Evolutionary conservation across 441 rosid genomes (phyloP).

Genomic region (Pelargonium fulgidum): DNA sequence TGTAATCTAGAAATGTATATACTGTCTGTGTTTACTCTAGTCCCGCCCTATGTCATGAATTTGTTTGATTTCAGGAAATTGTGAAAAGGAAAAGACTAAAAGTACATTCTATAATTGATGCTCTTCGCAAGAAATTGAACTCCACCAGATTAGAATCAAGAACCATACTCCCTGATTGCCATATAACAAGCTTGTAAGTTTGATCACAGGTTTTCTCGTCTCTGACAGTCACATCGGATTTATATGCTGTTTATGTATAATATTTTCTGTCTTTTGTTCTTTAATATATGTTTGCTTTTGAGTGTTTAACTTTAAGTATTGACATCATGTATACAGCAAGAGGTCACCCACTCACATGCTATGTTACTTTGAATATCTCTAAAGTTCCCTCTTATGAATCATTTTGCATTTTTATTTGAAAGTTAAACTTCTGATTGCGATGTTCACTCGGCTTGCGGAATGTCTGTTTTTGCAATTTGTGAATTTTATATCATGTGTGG

Average conservation of each 20-base stretch:
- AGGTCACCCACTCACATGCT: neutral
- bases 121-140: constrained; percentile 42
- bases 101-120: constrained; percentile 37
- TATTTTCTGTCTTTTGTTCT: neutral
- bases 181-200: constrained; percentile 60
- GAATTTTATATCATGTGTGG: neutral
- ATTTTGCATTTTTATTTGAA: constrained; percentile 1
- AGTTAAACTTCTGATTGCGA: constrained; percentile 4
- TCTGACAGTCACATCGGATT: neutral
- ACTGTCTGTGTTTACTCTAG: constrained; percentile 10
- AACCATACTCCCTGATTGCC: constrained; percentile 33
- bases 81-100: constrained; percentile 48
- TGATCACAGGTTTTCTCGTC: constrained; percentile 6
- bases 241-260: neutral
- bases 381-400: neutral
- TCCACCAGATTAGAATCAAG: constrained; percentile 29
- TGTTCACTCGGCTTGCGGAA: neutral
- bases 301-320: no score
- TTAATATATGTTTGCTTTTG: neutral
- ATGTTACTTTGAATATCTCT: neutral
- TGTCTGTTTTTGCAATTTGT: neutral
- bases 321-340: no score
- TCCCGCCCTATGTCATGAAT: constrained; percentile 24
- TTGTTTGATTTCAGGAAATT: constrained; percentile 44
- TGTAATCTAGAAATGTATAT: constrained; percentile 7